Evolutionary conservation across 2,329 filamentous ascomycete genomes (phyloP).

Genomic region (Trichoderma polysporum): DNA sequence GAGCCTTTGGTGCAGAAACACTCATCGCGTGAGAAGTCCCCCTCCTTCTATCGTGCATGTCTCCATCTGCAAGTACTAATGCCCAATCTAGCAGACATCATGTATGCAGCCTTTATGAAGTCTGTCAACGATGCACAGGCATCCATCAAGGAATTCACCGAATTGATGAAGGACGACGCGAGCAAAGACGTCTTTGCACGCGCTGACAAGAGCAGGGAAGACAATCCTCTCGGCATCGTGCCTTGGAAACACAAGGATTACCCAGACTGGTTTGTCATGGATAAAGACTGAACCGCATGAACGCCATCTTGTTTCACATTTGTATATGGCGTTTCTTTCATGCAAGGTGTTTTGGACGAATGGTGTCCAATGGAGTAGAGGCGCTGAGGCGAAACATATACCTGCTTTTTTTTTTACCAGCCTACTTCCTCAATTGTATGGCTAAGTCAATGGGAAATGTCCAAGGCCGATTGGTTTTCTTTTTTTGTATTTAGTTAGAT

Average conservation of each 20-base stretch:
- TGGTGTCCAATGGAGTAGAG: constrained; percentile 6
- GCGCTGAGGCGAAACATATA: neutral
- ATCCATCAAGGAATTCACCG: constrained; percentile 53
- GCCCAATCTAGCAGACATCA: constrained; percentile 46
- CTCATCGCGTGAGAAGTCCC: constrained; percentile 47
- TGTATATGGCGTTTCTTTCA: neutral
- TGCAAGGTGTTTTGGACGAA: neutral
- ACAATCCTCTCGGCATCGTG: constrained; percentile 57
- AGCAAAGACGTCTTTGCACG: constrained; percentile 52
- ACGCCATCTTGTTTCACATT: neutral
- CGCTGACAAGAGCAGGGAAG: constrained; percentile 52
- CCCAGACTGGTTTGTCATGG: constrained; percentile 54
- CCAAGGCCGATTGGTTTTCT: neutral
- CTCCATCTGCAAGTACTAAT: neutral
- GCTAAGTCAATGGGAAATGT: neutral
- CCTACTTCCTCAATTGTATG: neutral
- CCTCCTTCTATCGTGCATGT: neutral
- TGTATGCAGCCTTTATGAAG: constrained; percentile 49
- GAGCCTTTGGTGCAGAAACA: constrained; percentile 52
- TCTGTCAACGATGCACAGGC: constrained; percentile 47
- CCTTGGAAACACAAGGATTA: constrained; percentile 60
- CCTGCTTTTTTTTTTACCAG: neutral
- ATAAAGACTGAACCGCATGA: constrained; percentile 26
- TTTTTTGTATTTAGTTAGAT: neutral
- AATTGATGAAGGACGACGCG: constrained; percentile 47